Percentiles rank a stretch among this genome's conserved stretches.
Evolutionary conservation across 345 rosid genomes (phyloP).

Genomic region (Cochlearia excelsa): DNA sequence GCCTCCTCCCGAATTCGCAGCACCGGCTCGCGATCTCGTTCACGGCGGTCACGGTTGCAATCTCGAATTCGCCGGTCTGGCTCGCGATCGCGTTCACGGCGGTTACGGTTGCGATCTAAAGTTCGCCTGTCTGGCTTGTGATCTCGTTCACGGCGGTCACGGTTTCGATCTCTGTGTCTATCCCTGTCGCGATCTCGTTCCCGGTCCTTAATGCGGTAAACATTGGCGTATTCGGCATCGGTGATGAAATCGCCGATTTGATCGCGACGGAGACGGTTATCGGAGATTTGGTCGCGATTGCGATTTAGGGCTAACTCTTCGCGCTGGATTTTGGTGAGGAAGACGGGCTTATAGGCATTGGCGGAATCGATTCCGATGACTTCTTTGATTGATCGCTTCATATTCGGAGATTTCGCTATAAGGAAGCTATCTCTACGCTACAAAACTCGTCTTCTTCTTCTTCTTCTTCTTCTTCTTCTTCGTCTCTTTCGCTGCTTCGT

Average conservation of each 20-base stretch:
- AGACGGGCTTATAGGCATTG: conserved; percentile 46
- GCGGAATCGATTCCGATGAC: conserved; percentile 25
- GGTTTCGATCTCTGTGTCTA: conserved; percentile 37
- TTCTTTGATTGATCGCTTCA: conserved; percentile 47
- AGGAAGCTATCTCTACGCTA: no score
- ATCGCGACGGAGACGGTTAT: conserved; percentile 44
- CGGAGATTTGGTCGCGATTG: conserved; percentile 62
- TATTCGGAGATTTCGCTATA: neutral
- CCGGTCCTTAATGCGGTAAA: conserved; percentile 21
- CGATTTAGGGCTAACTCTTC: conserved; percentile 75
- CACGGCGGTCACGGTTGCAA: conserved; percentile 45
- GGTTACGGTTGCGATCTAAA: no score
- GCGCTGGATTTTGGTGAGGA: conserved; percentile 60
- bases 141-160: conserved; percentile 33
- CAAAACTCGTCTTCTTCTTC: no score
- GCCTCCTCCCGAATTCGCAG: conserved; percentile 44
- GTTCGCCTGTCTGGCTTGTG: no score
- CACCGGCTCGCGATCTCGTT: conserved; percentile 62
- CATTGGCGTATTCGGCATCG: conserved; percentile 27
- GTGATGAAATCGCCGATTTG: conserved; percentile 24
- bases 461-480: no score
- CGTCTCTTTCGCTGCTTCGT: no score
- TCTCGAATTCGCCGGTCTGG: conserved; percentile 18
- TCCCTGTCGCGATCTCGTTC: conserved; percentile 39
- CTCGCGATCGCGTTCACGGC: no score